Base-by-base conservation (phyloP, 768 basidiomycete genomes). In the Boletus rex-veris region DNA sequence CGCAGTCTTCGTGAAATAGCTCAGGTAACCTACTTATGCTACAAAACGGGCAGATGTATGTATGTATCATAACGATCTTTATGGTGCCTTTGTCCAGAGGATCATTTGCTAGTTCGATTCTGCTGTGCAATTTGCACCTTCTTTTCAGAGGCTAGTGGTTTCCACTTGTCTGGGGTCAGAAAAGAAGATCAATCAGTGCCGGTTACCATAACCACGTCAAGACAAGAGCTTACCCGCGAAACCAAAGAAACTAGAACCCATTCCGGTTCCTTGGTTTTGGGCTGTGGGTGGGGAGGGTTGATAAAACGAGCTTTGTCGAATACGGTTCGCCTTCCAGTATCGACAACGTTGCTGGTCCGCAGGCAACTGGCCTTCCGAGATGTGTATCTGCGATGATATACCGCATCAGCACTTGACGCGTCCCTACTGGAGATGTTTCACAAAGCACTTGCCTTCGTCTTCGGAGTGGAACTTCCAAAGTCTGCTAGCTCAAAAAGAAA, bases 251-350 rank as follows among this genome's bases (percentile, higher is more conserved):
- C 53, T 38, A 44, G 61, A 64, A 38, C 49, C 47, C 45, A 48
- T 45, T n/a, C 56, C 56, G 26, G 19, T 55, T 21, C 52, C 53
- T 48, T 63, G 58, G 24, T 11, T 55, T 35, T 39, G 51, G 30
- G 57, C 3, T 3, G 52, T 5, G 21, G 63, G 8, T 15, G 65
- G 1, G 0, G 67, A 60, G 41, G 64, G 52, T 45, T 67, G 67
- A 47, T 68, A 68, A 54, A 69, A 68, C 11, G 67, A 68, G 39
- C 12, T 30, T 45, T 68, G 67, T 36, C 67, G 63, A 50, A 63
- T 58, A 19, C 67, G 67, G 35, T 52, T 69, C 10, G 67, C 67
- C 33, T 52, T 68, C 67, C 67, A 68, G 67, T 54, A 68, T 37
- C 67, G 61, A 43, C 63, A 65, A 31, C 67, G 67, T 55, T 69